A percentile compares a stretch with the other conserved stretches of the same genome.
These are phyloP conservation scores for Phylloboletellus chloephorus DNA, from an alignment of 1,284 basidiomycete species.

Conservation along the genomic window DNA sequence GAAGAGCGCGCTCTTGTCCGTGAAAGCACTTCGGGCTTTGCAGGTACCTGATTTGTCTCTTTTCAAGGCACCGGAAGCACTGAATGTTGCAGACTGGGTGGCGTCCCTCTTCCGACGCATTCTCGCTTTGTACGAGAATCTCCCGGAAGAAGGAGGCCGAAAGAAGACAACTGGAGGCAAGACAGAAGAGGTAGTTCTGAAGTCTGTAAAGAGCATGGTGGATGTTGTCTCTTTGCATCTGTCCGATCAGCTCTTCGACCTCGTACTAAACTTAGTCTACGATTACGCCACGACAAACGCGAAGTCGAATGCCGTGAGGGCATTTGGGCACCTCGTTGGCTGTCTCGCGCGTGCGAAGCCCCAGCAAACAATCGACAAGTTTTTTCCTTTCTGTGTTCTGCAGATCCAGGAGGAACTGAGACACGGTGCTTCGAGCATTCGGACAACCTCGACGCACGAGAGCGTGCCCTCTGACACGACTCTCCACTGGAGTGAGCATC, in stretches of 20 bases:
- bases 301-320: slow-evolving; percentile 85
- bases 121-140: slow-evolving; percentile 83
- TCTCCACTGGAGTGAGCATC: slow-evolving; percentile 83
- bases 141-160: slow-evolving; percentile 89
- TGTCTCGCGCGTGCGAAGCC: slow-evolving; percentile 82
- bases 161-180: slow-evolving; percentile 81
- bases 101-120: slow-evolving; percentile 83
- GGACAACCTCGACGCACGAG: slow-evolving; percentile 82
- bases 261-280: slow-evolving; percentile 79
- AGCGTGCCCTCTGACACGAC: slow-evolving; percentile 87
- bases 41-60: slow-evolving; percentile 43
- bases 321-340: slow-evolving; percentile 85
- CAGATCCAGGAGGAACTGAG: slow-evolving; percentile 85
- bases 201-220: slow-evolving; percentile 76
- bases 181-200: slow-evolving; percentile 79
- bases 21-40: slow-evolving; percentile 76
- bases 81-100: slow-evolving; percentile 69
- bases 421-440: slow-evolving; percentile 86
- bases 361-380: slow-evolving; percentile 71
- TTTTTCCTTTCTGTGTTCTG: slow-evolving; percentile 76
- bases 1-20: slow-evolving; percentile 73
- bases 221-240: slow-evolving; percentile 87
- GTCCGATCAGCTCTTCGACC: slow-evolving; percentile 83
- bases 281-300: slow-evolving; percentile 85
- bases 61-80: slow-evolving; percentile 4